A percentile compares a stretch with the other conserved stretches of the same genome.
These are phyloP conservation scores for Penicillium paneum DNA, from an alignment of 2,329 filamentous ascomycete genomes.

Conservation along the genomic window DNA sequence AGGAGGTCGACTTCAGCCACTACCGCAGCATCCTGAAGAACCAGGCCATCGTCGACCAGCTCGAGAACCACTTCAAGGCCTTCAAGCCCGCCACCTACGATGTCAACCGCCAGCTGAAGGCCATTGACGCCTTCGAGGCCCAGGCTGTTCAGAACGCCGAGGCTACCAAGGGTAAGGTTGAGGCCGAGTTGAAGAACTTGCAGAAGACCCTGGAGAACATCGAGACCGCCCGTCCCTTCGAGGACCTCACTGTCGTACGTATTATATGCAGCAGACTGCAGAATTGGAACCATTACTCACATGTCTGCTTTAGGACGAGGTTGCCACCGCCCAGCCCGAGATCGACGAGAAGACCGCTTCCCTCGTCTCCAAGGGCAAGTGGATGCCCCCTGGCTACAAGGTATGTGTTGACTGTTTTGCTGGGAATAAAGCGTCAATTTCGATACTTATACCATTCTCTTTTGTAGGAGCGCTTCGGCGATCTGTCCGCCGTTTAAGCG, in stretches of 20 bases:
- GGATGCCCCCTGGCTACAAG: slow-evolving; percentile 98
- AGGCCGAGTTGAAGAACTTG: slow-evolving; percentile 89
- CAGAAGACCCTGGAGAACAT: slow-evolving; percentile 96
- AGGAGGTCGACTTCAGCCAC: slow-evolving; percentile 84
- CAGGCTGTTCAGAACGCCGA: slow-evolving; percentile 96
- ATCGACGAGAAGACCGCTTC: slow-evolving; percentile 96
- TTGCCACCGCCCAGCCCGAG: slow-evolving; percentile 87
- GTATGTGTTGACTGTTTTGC: slow-evolving; percentile 51
- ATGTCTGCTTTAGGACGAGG: slow-evolving; percentile 67
- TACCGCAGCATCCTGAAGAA: slow-evolving; percentile 95
- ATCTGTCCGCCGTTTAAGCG: slow-evolving; percentile 86
- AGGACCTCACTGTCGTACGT: slow-evolving; percentile 93
- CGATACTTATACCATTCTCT: slow-evolving; percentile 16
- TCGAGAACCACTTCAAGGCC: slow-evolving; percentile 87
- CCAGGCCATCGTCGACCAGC: slow-evolving; percentile 90
- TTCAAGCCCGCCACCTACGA: slow-evolving; percentile 96
- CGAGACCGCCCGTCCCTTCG: slow-evolving; percentile 89
- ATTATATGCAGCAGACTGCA: neutral
- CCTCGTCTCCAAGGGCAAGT: slow-evolving; percentile 96
- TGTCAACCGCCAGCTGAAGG: slow-evolving; percentile 89
- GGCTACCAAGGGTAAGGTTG: slow-evolving; percentile 94
- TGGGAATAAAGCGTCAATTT: neutral
- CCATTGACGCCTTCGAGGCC: slow-evolving; percentile 95
- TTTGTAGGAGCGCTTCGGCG: slow-evolving; percentile 93
- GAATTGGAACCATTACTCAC: slow-evolving; percentile 11